Evolutionary conservation across 73 alveolate genomes (phyloP), one percentile per base, ranked within the genome.

Genomic region (Paramecium octaurelia): DNA sequence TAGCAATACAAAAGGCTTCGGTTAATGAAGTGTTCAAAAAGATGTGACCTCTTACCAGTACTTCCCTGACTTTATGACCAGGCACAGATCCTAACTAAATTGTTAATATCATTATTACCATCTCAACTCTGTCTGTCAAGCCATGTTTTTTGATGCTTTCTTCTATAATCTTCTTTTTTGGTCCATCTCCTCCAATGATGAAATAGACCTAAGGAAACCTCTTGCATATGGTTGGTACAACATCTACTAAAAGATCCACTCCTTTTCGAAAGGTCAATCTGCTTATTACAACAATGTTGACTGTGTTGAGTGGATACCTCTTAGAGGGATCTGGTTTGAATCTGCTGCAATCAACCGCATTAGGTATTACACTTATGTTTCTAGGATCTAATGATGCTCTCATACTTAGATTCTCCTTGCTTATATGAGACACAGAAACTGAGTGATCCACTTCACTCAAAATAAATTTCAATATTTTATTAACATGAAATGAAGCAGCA

Each of bases 1-100:
- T 98, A 7, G 99, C 99, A 7, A 99, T 99, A 94, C 99, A 99
- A 94, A 99, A 99, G 6, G 99, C 99, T 92, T 99, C 99, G 8
- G 99, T 98, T 84, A 99, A 94, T 36, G 99, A 97, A 36, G 99
- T 94, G 95, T 99, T 99, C 88, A 99, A 95, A 95, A 98, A 99
- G 70, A 99, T 98, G 94, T 99, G 99, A 3, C 99, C 99, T 83
- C 99, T 86, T 34, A 97, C 97, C 88, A 98, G 95, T 40, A 92
- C 95, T 44, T 98, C 98, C 71, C 99, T 93, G 23, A 98, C 99
- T 68, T 97, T 96, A 77, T 96, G 95, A 90, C 97, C 99, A 31
- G 99, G 99, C 12, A 99, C 98, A 27, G 98, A 93, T 7, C 99
- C 99, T 38, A 99, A 93, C 80, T 97, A 48, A 92, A 95, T 36